Evolutionary conservation across 2,329 filamentous ascomycete species (phyloP).

Genomic region (Cadophora sp.): DNA sequence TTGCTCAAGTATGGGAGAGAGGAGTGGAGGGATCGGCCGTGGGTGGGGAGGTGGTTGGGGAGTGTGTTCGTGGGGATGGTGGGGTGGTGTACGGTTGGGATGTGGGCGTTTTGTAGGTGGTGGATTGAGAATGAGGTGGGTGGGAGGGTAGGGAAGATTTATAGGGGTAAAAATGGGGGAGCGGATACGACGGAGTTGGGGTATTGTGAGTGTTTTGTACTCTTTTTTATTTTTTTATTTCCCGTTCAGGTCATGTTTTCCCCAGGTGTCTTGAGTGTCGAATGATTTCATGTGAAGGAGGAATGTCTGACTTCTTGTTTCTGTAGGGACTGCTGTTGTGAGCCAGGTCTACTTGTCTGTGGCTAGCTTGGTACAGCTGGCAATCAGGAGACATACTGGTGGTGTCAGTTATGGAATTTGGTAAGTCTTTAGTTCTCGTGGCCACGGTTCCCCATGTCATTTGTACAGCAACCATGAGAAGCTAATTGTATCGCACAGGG

Average conservation of each 20-base stretch:
- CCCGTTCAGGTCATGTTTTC: no score
- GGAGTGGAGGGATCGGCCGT: conserved; percentile 47
- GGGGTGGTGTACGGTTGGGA: conserved; percentile 47
- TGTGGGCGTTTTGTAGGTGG: conserved; percentile 54
- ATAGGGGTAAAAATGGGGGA: conserved; percentile 40
- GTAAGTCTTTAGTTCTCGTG: conserved; percentile 45
- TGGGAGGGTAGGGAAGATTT: conserved; percentile 39
- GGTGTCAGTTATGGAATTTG: conserved; percentile 56
- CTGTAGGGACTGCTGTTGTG: conserved; percentile 41
- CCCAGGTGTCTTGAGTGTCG: no score
- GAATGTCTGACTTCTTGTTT: conserved; percentile 54
- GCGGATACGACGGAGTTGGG: no score
- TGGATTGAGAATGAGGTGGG: conserved; percentile 53
- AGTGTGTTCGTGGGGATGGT: conserved; percentile 47
- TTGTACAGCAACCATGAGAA: not conserved
- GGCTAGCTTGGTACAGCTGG: conserved; percentile 52
- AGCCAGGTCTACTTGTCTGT: conserved; percentile 53
- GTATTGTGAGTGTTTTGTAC: no score
- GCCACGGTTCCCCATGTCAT: no score
- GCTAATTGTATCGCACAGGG: conserved; percentile 44
- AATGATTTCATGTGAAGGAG: conserved; percentile 28
- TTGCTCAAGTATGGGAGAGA: conserved; percentile 51
- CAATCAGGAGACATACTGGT: conserved; percentile 54
- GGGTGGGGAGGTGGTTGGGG: conserved; percentile 45
- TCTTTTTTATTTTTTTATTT: no score